Percentiles rank a stretch among this genome's conserved stretches.
Evolutionary conservation across 2,329 filamentous ascomycete genomes (phyloP).

Genomic region (Coleophoma cylindrospora): DNA sequence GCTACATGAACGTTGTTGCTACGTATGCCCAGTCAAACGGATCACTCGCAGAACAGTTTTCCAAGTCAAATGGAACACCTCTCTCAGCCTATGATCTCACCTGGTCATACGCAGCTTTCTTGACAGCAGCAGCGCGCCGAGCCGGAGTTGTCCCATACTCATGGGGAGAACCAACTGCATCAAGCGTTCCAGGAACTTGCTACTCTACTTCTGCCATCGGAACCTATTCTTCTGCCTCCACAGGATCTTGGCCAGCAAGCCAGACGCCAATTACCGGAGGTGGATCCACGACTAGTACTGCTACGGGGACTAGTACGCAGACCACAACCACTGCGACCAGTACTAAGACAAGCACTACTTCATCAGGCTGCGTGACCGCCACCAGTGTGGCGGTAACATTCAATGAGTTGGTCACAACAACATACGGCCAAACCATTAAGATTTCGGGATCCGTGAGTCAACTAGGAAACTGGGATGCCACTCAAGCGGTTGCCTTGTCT

Average conservation of each 20-base stretch:
- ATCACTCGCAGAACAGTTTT: conserved; percentile 64
- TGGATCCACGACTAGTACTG: conserved; percentile 9
- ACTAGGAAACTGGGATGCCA: conserved; percentile 58
- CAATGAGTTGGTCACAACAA: conserved; percentile 49
- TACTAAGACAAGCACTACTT: conserved; percentile 4
- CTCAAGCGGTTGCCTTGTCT: conserved; percentile 47
- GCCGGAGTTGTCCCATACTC: conserved; percentile 48
- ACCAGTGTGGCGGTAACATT: conserved; percentile 49
- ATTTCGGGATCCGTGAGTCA: conserved; percentile 52
- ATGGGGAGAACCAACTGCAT: conserved; percentile 45
- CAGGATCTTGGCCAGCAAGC: conserved; percentile 40
- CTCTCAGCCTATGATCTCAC: conserved; percentile 64
- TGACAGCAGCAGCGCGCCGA: conserved; percentile 56
- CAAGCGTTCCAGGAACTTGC: conserved; percentile 45
- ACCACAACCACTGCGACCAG: conserved; percentile 6
- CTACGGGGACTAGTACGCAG: conserved; percentile 5
- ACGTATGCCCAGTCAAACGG: conserved; percentile 53
- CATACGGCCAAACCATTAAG: conserved; percentile 58
- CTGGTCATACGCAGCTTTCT: conserved; percentile 69
- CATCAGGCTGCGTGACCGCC: conserved; percentile 1
- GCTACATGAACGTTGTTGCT: conserved; percentile 42
- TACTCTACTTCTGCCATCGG: conserved; percentile 39
- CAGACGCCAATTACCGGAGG: conserved; percentile 19
- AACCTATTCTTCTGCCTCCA: conserved; percentile 41
- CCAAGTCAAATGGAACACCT: conserved; percentile 44